These are phyloP conservation scores for Penicillium subrubescens DNA, from an alignment of 495 filamentous ascomycete genomes.

Conservation along the genomic window DNA sequence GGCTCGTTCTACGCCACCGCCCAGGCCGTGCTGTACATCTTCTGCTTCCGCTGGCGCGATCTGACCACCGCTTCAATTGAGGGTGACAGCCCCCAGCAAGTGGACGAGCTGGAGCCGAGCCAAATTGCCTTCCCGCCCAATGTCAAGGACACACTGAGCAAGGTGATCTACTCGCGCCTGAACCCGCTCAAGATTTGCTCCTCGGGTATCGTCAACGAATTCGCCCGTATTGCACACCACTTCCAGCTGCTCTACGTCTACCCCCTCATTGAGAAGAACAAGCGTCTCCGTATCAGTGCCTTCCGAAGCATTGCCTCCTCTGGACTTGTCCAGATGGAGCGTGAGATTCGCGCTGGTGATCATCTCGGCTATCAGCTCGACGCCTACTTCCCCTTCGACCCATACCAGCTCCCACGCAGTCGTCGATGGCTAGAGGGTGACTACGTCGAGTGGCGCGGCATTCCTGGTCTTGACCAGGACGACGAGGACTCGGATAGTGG, in stretches of 20 bases:
- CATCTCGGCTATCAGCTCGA: conserved; percentile 79
- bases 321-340: conserved; percentile 48
- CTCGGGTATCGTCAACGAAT: conserved; percentile 86
- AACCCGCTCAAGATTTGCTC: conserved; percentile 97
- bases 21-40: conserved; percentile 92
- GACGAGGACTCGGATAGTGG: conserved; percentile 52
- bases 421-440: conserved; percentile 82
- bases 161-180: conserved; percentile 78
- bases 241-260: conserved; percentile 87
- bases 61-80: conserved; percentile 62
- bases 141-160: conserved; percentile 69
- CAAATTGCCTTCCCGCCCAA: conserved; percentile 74
- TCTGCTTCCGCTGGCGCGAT: conserved; percentile 97
- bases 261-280: conserved; percentile 86
- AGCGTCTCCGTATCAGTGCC: conserved; percentile 71
- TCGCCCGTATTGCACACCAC: conserved; percentile 81
- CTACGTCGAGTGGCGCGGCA: conserved; percentile 80
- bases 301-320: conserved; percentile 48
- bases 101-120: conserved; percentile 56
- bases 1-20: conserved; percentile 82
- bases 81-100: conserved; percentile 51
- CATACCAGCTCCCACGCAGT: conserved; percentile 83
- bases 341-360: conserved; percentile 65
- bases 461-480: conserved; percentile 66
- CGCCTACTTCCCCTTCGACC: conserved; percentile 96